Base-by-base conservation (phyloP, 176 grass and related monocot species). In the Tuctoria greenei region DNA sequence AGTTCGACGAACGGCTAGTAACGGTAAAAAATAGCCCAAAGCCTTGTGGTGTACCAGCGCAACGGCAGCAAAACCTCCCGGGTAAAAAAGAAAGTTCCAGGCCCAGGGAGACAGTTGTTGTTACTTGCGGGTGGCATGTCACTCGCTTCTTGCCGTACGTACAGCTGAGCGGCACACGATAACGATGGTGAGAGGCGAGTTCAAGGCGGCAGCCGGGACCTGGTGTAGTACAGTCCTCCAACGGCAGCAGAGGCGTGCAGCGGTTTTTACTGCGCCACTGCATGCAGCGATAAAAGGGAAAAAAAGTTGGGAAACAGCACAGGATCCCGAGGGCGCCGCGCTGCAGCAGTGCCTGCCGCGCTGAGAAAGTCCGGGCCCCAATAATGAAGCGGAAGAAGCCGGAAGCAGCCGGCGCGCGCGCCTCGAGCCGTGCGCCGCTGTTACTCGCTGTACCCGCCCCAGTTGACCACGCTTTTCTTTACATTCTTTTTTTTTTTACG, bases 361-460 rank as follows among this genome's bases (percentile, higher is more conserved):
- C 55, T 20, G 77, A 51, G 65, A 56, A 71, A 82, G 79, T 71
- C 79, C 85, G 74, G 79, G 74, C 59, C 60, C 73, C 74, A 82
- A 67, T 82, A 82, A 78, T 82, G 85, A 78, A 81, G 84, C 78
- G 70, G 20, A 47, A 52, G 20, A 47, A 52, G 42, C 64, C 35
- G 55, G 73, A 64, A 60, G 73, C 72, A 35, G 73, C 73, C 4
- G 20, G 57, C 57, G 31, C 31, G 57, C 57, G 31, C 31, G 71
- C 85, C 85, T 88, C 86, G 86, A 83, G 86, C 80, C 85, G 85
- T 74, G 80, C 85, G 85, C 79, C 79, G 60, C 74, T 67, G 85
- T 49, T 73, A 79, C 75, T 64, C 74, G 61, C 51, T 31, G 31
- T 31, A 31, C 31, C 31, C 31, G 31, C 31, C 3, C 31, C 2